phyloP scores from a whole-genome alignment of 176 grass and related monocot species.

The Saccharum officinarum region DNA sequence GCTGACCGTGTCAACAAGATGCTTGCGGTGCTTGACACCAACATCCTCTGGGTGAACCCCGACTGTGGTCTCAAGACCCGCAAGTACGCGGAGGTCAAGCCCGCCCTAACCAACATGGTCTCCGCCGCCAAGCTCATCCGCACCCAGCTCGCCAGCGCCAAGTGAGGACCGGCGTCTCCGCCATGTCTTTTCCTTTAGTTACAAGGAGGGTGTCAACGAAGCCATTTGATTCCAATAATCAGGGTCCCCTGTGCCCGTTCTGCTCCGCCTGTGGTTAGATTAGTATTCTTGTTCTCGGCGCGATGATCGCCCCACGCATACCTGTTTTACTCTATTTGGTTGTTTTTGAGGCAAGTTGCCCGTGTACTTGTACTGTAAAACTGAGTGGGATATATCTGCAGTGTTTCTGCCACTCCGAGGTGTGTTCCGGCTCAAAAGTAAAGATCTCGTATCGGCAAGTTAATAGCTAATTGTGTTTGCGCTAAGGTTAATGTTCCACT shows the following conservation, averaged over 20 bases:
- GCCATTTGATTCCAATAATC: conserved; percentile 48
- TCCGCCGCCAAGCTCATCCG: conserved; percentile 73
- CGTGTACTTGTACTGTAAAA: conserved; percentile 48
- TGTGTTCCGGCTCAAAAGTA: conserved; percentile 13
- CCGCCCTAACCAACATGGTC: conserved; percentile 87
- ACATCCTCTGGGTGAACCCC: conserved; percentile 94
- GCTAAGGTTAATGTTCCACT: background rate
- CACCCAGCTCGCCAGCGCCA: conserved; percentile 56
- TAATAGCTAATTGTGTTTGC: background rate
- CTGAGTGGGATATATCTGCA: conserved; percentile 31
- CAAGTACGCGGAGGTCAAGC: conserved; percentile 83
- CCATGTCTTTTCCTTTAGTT: conserved; percentile 15
- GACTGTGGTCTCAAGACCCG: conserved; percentile 97
- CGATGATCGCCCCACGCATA: background rate
- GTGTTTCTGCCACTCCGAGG: conserved; percentile 36
- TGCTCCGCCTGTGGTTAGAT: conserved; percentile 21
- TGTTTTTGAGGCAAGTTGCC: conserved; percentile 36
- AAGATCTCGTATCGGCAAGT: background rate
- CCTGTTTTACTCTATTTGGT: conserved; percentile 5
- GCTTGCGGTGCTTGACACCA: conserved; percentile 90
- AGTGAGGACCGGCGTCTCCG: conserved; percentile 34
- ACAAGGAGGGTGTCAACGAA: conserved; percentile 21
- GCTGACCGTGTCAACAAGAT: conserved; percentile 87
- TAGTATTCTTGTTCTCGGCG: conserved; percentile 6
- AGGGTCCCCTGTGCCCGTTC: conserved; percentile 8